Evolutionary conservation across 2,329 filamentous ascomycete species (phyloP).

Genomic region (Blumeriella jaapii): DNA sequence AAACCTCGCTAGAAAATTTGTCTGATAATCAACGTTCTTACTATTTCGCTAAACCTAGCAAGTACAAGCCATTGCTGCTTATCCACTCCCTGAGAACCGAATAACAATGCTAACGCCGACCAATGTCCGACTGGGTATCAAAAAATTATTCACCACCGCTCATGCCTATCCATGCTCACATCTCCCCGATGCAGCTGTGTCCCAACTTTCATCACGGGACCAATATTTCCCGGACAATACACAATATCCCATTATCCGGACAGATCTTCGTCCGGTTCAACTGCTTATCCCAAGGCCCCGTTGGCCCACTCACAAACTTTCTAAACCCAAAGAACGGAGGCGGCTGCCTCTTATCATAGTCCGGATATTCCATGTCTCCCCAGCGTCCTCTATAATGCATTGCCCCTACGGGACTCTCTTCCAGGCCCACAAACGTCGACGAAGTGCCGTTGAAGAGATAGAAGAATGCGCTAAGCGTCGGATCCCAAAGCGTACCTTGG

Average conservation of each 20-base stretch:
- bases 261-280: constrained; percentile 45
- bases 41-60: no score
- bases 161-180: no score
- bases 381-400: constrained; percentile 46
- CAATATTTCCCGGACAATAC: constrained; percentile 21
- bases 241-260: constrained; percentile 31
- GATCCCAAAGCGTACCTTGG: constrained; percentile 48
- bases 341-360: constrained; percentile 31
- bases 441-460: constrained; percentile 37
- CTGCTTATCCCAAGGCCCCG: constrained; percentile 48
- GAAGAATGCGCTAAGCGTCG: constrained; percentile 40
- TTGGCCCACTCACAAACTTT: constrained; percentile 47
- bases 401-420: constrained; percentile 38
- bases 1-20: no score
- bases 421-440: constrained; percentile 15
- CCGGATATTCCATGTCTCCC: constrained; percentile 49
- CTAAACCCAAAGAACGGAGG: constrained; percentile 33
- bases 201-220: constrained; percentile 18
- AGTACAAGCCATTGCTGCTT: no score
- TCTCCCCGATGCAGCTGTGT: no score
- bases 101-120: no score
- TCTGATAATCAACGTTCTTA: no score
- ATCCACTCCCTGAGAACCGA: no score
- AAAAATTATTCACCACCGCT: no score
- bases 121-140: no score